phyloP scores from a whole-genome alignment of 78 protist species.

The Dictyostelium intermedium region DNA sequence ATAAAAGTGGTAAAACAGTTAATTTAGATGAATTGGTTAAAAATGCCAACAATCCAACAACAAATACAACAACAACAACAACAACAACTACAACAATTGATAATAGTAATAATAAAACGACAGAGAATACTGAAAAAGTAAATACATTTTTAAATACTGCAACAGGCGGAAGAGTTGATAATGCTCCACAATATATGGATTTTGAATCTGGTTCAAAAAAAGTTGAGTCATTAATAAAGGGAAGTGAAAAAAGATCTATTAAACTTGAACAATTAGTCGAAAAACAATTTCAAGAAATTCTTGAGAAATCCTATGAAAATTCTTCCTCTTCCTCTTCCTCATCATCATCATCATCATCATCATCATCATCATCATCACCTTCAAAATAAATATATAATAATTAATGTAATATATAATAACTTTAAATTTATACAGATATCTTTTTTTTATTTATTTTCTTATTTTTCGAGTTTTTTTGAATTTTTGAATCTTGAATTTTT shows the following conservation, averaged over 20 bases:
- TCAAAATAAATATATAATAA: background rate
- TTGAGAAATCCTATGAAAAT: background rate
- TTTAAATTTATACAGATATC: background rate
- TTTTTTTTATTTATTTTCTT: background rate
- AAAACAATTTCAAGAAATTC: background rate
- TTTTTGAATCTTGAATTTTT: no score
- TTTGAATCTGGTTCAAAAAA: background rate
- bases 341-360: background rate
- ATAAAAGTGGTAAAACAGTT: background rate
- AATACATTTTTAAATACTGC: background rate
- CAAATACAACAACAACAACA: background rate
- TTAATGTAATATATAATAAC: background rate
- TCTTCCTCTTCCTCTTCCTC: background rate
- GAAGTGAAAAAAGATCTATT: background rate
- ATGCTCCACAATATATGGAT: background rate
- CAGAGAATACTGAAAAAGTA: background rate
- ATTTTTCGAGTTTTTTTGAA: no score
- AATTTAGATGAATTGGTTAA: background rate
- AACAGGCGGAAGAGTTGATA: background rate
- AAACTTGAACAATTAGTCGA: background rate
- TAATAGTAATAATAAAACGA: background rate
- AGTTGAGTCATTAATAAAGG: background rate
- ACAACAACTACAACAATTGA: background rate
- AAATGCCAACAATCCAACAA: background rate
- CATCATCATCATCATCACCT: background rate